Percentiles rank a stretch among this genome's conserved stretches.
These are phyloP conservation scores for Claviceps spartinae DNA, from an alignment of 2,329 filamentous ascomycete genomes.

Conservation along the genomic window DNA sequence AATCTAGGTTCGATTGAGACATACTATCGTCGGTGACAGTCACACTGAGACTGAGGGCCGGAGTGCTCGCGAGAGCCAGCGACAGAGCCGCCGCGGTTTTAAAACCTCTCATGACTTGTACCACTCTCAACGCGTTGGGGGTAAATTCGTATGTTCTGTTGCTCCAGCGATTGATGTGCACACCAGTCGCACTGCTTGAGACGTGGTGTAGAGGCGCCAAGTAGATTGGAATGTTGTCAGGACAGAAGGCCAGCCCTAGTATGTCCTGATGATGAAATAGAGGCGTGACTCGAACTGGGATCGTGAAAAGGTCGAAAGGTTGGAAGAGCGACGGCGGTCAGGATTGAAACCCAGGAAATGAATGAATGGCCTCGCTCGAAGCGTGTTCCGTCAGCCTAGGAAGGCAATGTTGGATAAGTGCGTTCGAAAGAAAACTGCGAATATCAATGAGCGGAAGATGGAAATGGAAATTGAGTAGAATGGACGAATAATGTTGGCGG, in stretches of 20 bases:
- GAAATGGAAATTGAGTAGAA: no score
- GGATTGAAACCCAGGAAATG: not conserved
- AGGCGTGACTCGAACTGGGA: not conserved
- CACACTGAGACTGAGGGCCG: conserved; percentile 16
- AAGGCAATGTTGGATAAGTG: not conserved
- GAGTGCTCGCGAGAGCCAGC: conserved; percentile 6
- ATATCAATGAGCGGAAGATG: not conserved
- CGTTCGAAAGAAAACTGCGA: not conserved
- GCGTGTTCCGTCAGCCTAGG: not conserved
- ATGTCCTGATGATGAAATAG: not conserved
- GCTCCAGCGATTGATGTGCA: not conserved
- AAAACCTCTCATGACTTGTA: conserved; percentile 2
- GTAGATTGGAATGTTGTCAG: not conserved
- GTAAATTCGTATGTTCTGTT: not conserved
- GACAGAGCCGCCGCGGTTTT: conserved; percentile 4
- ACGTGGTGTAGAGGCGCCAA: not conserved
- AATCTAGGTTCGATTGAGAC: not conserved
- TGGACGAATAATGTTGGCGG: not conserved
- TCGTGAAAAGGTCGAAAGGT: not conserved
- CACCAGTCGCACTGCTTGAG: not conserved
- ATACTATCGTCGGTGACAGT: conserved; percentile 20
- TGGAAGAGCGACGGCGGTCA: not conserved
- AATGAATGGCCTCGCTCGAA: not conserved
- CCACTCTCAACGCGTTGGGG: not conserved
- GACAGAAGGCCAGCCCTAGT: conserved; percentile 2